Evolutionary conservation across 495 filamentous ascomycete species (phyloP), one percentile per base, ranked within the genome.

Genomic region (Xylaria curta): DNA sequence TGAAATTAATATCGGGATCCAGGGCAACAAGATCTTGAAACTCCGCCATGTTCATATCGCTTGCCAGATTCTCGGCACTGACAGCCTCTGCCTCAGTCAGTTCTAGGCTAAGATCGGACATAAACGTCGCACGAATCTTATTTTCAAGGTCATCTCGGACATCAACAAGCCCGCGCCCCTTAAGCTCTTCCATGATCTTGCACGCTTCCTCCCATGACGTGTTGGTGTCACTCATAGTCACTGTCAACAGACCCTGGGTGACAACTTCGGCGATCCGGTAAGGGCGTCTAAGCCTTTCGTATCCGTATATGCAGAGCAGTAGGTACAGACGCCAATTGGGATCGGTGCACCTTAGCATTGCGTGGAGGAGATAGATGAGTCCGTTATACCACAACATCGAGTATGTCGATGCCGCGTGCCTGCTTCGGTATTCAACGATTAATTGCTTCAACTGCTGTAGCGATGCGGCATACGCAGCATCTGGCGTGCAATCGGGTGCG

Each of bases 321-420:
- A 80, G 59, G 58, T 80, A 78, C 10, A 78, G 65, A 17, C 33
- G 75, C 76, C 75, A 76, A 28, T 80, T 72, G 0, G 70, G 68
- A 24, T 76, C 72, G 0, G 54, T 68, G 10, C 73, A 60, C 56
- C 40, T 54, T 15, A 80, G 42, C 68, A 78, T 71, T 13, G 74
- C 74, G 58, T 80, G 78, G 24, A 75, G 73, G 46, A 78, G 70
- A 58, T 80, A 80, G 42, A 76, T 65, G 47, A 75, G 72, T 4
- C 74, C 75, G 8, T 73, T 78, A 44, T 80, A 76, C 74, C 78
- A 80, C 8, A 80, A 72, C 3, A 76, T 73, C 8, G 76, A 76
- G 58, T 75, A 74, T 6, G 73, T 67, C 15, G 74, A 73, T 26
- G 26, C 68, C 9, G 54, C 59, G 40, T 58, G 74, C 5, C 76